phyloP scores from a whole-genome alignment of 208 protist genomes.

The Balamuthia mandrillaris region DNA sequence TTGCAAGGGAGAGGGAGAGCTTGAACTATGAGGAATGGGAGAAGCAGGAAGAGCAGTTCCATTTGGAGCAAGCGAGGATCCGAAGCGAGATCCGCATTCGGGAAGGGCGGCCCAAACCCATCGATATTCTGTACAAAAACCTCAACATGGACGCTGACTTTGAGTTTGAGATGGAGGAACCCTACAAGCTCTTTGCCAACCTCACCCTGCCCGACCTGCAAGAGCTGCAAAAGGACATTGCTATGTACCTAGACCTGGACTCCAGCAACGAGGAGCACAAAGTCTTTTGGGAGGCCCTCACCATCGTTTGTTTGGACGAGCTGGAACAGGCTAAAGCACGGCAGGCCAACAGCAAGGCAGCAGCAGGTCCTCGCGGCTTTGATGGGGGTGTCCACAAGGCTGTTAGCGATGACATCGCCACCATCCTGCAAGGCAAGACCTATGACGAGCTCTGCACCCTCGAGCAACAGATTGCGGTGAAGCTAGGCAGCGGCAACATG shows the following conservation, averaged over 20 bases:
- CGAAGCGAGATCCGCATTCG: constrained; percentile 67
- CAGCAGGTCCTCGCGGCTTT: too few relatives aligned
- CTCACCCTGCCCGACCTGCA: constrained; percentile 34
- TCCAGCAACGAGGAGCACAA: too few relatives aligned
- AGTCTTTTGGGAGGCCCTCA: constrained; percentile 63
- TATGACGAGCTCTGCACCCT: constrained; percentile 52
- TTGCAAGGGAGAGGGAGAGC: constrained; percentile 51
- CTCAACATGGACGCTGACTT: constrained; percentile 48
- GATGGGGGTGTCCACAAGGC: constrained; percentile 46
- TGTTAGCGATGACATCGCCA: constrained; percentile 52
- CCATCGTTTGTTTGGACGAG: constrained; percentile 47
- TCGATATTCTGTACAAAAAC: constrained; percentile 78
- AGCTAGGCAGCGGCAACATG: constrained; percentile 41
- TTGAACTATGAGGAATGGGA: constrained; percentile 65
- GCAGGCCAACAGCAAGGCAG: neutral
- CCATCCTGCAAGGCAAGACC: constrained; percentile 59
- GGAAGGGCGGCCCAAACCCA: constrained; percentile 71
- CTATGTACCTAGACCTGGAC: constrained; percentile 37
- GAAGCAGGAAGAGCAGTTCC: constrained; percentile 68
- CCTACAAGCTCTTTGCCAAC: constrained; percentile 61
- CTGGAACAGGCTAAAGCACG: constrained; percentile 11
- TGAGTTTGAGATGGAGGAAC: constrained; percentile 64
- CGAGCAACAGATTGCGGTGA: constrained; percentile 50
- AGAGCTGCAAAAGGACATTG: constrained; percentile 52
- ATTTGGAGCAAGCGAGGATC: constrained; percentile 58